Base-by-base conservation (phyloP, 2,329 filamentous ascomycete species). In the Myrmaecium sp. region DNA sequence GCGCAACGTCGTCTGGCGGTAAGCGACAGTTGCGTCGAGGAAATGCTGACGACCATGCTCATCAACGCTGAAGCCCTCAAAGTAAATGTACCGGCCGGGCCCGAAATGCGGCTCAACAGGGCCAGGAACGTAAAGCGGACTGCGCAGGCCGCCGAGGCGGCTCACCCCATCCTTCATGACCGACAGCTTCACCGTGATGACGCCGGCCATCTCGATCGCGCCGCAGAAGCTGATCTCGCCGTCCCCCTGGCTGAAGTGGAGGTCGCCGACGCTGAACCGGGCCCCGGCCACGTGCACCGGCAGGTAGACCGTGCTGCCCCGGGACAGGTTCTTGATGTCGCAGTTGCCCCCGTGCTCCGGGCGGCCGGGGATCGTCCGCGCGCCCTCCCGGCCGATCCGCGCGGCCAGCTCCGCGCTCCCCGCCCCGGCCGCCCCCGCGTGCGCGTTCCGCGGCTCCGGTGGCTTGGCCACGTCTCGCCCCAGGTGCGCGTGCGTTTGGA, bases 131-230 rank as follows among this genome's bases (percentile, higher is more conserved):
- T 84, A 93, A 27, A 93, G 78, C 1, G 83, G 83, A 5, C 69
- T 76, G 50, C 82, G 84, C 55, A 91, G 73, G 1, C 64, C 74
- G 27, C 92, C 54, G 17, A 81, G 66, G 23, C 61, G 62, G 13
- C 18, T 11, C 44, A 91, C 65, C 12, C 83, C 84, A 36, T 70
- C 65, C 49, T 89, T 91, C 60, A 93, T 73, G 10, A 93, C 77
- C 26, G 69, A 73, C 59, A 92, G 84, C 42, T 89, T 92, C 51
- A 93, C 68, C 3, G 83, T 93, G 39, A 93, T 92, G 22, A 81
- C 60, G 4, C 83, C 83, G 0, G 83, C 81, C 79, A 94, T 94
- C 51, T 94, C 84, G 41, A 93, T 94, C 5, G 83, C 84, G 12
- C 51, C 51, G 26, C 59, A 63, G 42, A 64, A 94, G 3, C 73